Evolutionary conservation across 2,329 filamentous ascomycete genomes (phyloP), one percentile per base, ranked within the genome.

Genomic region (Botrytis medusae): DNA sequence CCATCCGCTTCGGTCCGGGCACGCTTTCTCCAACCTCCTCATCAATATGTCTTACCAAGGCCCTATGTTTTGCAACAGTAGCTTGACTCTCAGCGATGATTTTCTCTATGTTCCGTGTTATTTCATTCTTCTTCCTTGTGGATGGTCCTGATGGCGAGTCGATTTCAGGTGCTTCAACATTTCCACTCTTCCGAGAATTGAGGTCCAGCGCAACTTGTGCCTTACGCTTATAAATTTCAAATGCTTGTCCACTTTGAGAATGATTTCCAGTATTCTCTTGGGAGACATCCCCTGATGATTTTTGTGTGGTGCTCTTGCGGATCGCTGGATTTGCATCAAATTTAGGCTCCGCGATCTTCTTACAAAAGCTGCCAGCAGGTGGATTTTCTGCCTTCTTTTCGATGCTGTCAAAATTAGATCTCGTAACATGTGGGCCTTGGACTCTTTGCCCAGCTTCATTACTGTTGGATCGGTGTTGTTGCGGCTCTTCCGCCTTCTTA

Each of bases 31-130:
- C 37, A 68, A 5, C 16, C 25, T 68, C 65, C 37, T 68, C 65
- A 22, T 42, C n/a, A 48, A 68, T 68, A 54, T 25, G 34, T 46
- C 40, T 42, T 10, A 29, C 34, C 3, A 68, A 68, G 34, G 25
- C 65, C 48, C 46, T 54, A 25, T 68, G 65, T 51, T 68, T 68
- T 20, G 48, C 65, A 68, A 57, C 48, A 40, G 37, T 42, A 57
- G 65, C 65, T 32, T 68, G 34, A 42, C 65, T 68, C 46, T 68
- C n/a, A 22, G 65, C 65, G n/a, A 68, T 32, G 9, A 54, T 34
- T 54, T 10, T 68, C 46, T 68, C 65, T n/a, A 68, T 12, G 5
- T 68, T 14, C 37, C 34, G 48, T 40, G 34, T 29, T 57, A 37
- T 42, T 57, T 16, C 37, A 54, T 42, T n/a, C n/a, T 34, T 40